phyloP scores from a whole-genome alignment of 768 basidiomycete genomes.

The Mycena galopus region DNA sequence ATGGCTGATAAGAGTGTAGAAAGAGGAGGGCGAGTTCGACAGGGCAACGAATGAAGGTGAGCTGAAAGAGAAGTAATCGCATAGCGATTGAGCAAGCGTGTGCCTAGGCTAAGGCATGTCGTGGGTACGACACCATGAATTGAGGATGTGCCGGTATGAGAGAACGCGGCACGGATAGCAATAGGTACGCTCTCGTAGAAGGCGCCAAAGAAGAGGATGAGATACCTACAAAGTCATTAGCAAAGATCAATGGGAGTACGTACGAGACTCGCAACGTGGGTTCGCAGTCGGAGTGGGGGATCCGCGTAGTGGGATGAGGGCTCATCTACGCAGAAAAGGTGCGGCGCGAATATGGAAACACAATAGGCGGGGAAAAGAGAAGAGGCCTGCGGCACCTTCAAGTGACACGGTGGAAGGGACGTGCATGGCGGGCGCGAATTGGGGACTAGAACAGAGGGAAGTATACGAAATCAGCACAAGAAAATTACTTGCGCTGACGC shows the following conservation, averaged over 20 bases:
- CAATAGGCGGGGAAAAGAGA: background rate
- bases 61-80: slow-evolving; percentile 5
- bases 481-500: background rate
- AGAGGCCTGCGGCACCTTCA: slow-evolving; percentile 3
- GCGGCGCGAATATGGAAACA: slow-evolving; percentile 11
- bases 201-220: background rate
- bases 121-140: background rate
- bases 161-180: slow-evolving; percentile 3
- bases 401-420: background rate
- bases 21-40: background rate
- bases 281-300: background rate
- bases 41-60: slow-evolving; percentile 3
- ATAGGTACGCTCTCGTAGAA: background rate
- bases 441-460: slow-evolving; percentile 5
- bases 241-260: slow-evolving; percentile 8
- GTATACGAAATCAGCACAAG: background rate
- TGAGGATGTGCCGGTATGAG: slow-evolving; percentile 8
- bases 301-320: background rate
- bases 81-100: slow-evolving; percentile 1
- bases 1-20: too few species aligned
- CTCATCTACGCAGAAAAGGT: too few species aligned
- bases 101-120: background rate
- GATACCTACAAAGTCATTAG: slow-evolving; percentile 10
- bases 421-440: background rate
- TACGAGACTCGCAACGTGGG: background rate